phyloP scores from a whole-genome alignment of 2,329 filamentous ascomycete species.

The Paecilomyces sp. region DNA sequence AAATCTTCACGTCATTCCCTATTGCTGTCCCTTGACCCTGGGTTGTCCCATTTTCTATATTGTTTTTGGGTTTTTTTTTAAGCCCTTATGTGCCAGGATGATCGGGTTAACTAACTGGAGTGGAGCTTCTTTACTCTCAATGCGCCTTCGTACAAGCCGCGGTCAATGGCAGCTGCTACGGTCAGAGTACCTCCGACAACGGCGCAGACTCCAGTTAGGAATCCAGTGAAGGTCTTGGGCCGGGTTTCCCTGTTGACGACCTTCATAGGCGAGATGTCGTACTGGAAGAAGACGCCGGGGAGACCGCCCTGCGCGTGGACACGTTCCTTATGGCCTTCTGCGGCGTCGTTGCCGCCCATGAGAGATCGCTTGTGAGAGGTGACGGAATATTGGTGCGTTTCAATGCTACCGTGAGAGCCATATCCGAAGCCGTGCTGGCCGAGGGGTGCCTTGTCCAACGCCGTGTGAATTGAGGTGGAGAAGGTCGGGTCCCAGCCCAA shows the following conservation, averaged over 20 bases:
- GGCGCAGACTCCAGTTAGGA: constrained; percentile 88
- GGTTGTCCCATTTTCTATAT: neutral
- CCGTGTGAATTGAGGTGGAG: constrained; percentile 28
- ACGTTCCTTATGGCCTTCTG: constrained; percentile 86
- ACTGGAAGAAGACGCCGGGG: constrained; percentile 96
- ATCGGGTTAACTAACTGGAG: constrained; percentile 38
- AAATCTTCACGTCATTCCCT: neutral
- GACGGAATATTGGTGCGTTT: constrained; percentile 97
- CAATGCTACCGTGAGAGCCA: constrained; percentile 68
- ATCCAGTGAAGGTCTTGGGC: constrained; percentile 81
- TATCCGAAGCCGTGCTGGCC: constrained; percentile 63
- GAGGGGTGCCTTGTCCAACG: constrained; percentile 52
- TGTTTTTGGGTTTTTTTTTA: neutral
- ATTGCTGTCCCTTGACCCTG: neutral
- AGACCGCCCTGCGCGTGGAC: constrained; percentile 86
- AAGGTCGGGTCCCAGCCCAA: constrained; percentile 72
- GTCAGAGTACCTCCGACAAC: constrained; percentile 92
- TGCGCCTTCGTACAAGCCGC: constrained; percentile 82
- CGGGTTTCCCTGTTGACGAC: constrained; percentile 93
- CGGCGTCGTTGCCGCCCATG: constrained; percentile 71
- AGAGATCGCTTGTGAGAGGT: constrained; percentile 93
- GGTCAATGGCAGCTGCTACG: constrained; percentile 87
- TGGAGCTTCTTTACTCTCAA: constrained; percentile 83
- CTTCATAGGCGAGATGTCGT: constrained; percentile 99
- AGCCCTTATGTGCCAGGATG: neutral